Evolutionary conservation across 2,329 filamentous ascomycete genomes (phyloP), one percentile per base, ranked within the genome.

Genomic region (Fulvia fulva): DNA sequence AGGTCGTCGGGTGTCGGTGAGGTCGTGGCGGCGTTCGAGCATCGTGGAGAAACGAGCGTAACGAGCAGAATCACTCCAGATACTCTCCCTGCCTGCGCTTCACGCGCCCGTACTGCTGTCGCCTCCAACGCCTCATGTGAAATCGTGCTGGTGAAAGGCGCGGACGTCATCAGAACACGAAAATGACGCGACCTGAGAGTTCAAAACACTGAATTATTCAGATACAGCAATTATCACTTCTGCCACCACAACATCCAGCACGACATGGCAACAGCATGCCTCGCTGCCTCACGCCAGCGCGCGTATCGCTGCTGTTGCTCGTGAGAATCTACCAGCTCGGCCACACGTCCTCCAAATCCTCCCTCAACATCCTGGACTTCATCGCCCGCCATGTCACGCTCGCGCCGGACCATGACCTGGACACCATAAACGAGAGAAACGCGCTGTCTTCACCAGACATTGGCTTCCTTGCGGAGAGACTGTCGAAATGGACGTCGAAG

Each of bases 201-300:
- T 2, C 8, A 9, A 8, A 21, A 9, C n/a, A 9, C n/a, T n/a
- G 44, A 47, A 47, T 23, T 12, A 14, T 47, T 23, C 44, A 47
- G 25, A 47, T 25, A 32, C 44, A 23, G 5, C 22, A 47, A 47
- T 6, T 14, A 47, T 7, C 21, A 5, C 37, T 5, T 5, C 8
- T 41, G 14, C 16, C 26, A 47, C 44, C 34, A 44, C 49, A 6
- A 47, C 41, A 47, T n/a, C 12, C 26, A 46, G 26, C 32, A 55
- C 16, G 34, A 58, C 54, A 47, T 51, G 41, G 52, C 22, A 19
- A 43, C 43, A 44, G 9, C 23, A 95, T 93, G 87, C 83, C 87
- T 67, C 88, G 89, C 57, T 96, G 88, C 73, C 81, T 97, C 47
- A 96, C 90, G n/a, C 90, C 93, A 12, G 87, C 90, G 65, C 96